Conservation (phyloP, 257 asterid species). For the Schizonepeta tenuifolia region DNA sequence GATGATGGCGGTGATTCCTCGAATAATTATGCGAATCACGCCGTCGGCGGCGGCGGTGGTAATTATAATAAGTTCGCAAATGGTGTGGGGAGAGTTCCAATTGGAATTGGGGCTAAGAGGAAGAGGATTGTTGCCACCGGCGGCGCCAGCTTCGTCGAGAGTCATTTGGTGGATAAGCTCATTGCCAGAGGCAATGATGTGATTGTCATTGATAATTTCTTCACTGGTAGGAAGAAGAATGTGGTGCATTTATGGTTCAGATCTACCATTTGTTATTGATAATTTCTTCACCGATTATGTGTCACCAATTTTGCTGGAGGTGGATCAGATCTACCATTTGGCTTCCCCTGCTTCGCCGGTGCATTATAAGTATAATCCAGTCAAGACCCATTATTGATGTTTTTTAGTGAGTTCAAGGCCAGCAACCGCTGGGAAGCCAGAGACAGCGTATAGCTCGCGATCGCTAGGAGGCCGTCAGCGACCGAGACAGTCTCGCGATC, state of each 20-base stretch:
- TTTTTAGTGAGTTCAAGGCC: too few relatives aligned
- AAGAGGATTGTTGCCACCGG: conserved; percentile 74
- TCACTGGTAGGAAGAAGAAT: conserved; percentile 78
- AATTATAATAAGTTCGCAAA: conserved; percentile 33
- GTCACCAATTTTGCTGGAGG: conserved; percentile 78
- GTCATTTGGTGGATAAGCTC: conserved; percentile 80
- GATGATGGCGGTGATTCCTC: conserved; percentile 22
- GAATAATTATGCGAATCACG: conserved; percentile 9
- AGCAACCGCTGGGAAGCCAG: too few relatives aligned
- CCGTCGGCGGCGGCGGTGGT: neutral
- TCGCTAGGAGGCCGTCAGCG: too few relatives aligned
- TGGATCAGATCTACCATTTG: conserved; percentile 81
- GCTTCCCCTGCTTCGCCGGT: conserved; percentile 84
- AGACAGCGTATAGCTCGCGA: too few relatives aligned
- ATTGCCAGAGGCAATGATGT: conserved; percentile 78
- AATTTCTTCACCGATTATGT: too few relatives aligned
- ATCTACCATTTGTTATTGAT: too few relatives aligned
- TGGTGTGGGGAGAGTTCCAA: conserved; percentile 70
- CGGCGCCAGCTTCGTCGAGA: conserved; percentile 80
- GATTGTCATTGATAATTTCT: conserved; percentile 73
- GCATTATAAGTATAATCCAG: conserved; percentile 74
- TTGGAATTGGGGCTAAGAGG: conserved; percentile 61
- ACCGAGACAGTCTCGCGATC: too few relatives aligned
- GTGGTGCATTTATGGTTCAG: conserved; percentile 74
- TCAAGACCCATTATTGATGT: too few relatives aligned